phyloP scores from a whole-genome alignment of 306 rosid genomes.

The Cicer arietinum region DNA sequence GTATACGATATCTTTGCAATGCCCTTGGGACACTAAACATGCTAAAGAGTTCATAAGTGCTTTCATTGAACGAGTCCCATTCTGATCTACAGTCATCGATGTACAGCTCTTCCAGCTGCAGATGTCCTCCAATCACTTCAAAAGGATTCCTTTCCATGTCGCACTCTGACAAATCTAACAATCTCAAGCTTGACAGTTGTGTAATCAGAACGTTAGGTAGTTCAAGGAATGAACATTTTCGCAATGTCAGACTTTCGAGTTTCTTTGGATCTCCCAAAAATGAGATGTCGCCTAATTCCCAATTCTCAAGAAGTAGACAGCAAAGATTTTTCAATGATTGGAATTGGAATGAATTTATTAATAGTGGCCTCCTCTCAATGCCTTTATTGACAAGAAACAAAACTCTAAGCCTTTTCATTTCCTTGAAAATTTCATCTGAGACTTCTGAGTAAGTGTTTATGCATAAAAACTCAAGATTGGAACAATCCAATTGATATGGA shows the following conservation, averaged over 20 bases:
- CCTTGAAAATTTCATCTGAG: not conserved
- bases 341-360: not conserved
- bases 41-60: not conserved
- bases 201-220: not conserved
- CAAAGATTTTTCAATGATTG: not conserved
- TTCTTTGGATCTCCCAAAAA: not conserved
- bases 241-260: slow-evolving; percentile 25
- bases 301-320: rapidly evolving
- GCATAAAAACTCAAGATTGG: slow-evolving; percentile 4
- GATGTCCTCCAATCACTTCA: slow-evolving; percentile 22
- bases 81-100: not conserved
- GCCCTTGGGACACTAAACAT: not conserved
- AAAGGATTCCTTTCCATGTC: not conserved
- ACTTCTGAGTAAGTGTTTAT: not conserved
- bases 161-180: slow-evolving; percentile 2
- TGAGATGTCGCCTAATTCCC: slow-evolving; percentile 25
- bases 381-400: not conserved
- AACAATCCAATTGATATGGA: not conserved
- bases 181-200: slow-evolving; percentile 21
- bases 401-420: slow-evolving; percentile 29
- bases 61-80: not conserved
- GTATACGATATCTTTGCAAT: slow-evolving; percentile 17
- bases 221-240: not conserved
- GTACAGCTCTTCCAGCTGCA: slow-evolving; percentile 37
- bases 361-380: not conserved